Percentiles rank a stretch among this genome's conserved stretches.
Conservation (phyloP, 768 basidiomycete genomes). For the Lentinus tigrinus region DNA sequence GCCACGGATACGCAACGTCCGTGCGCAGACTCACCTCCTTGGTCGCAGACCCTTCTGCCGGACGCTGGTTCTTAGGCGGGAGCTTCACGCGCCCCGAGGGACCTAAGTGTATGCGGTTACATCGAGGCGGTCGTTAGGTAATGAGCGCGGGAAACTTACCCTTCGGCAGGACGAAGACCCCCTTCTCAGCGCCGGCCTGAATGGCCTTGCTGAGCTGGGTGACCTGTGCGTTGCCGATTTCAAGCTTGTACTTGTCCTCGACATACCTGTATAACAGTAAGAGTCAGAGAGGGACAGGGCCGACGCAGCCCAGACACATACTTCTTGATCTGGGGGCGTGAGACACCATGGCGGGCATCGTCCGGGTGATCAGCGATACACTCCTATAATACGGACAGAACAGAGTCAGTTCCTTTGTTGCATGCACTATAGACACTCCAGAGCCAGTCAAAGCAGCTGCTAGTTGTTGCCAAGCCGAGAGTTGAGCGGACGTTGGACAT, state of each 20-base stretch:
- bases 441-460: not conserved
- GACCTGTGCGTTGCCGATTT: slow-evolving; percentile 75
- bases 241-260: slow-evolving; percentile 78
- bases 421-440: not conserved
- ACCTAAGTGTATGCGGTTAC: slow-evolving; percentile 28
- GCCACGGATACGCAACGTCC: slow-evolving; percentile 14
- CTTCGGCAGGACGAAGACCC: slow-evolving; percentile 84
- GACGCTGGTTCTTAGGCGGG: slow-evolving; percentile 55
- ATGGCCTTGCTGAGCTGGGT: slow-evolving; percentile 82
- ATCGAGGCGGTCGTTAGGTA: not conserved
- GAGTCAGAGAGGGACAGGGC: slow-evolving; percentile 13
- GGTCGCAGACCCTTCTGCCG: slow-evolving; percentile 40
- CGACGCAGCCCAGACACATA: slow-evolving; percentile 36
- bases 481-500: slow-evolving; percentile 16
- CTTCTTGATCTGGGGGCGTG: slow-evolving; percentile 93
- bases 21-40: slow-evolving; percentile 49
- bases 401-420: not conserved
- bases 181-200: slow-evolving; percentile 76
- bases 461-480: slow-evolving; percentile 6
- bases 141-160: slow-evolving; percentile 43
- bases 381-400: slow-evolving; percentile 51
- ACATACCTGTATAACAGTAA: slow-evolving; percentile 59
- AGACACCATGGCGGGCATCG: slow-evolving; percentile 81
- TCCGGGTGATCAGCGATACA: slow-evolving; percentile 74
- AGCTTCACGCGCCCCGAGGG: slow-evolving; percentile 62